Base-by-base conservation (phyloP, 2,329 filamentous ascomycete genomes). In the Neonectria magnoliae region DNA sequence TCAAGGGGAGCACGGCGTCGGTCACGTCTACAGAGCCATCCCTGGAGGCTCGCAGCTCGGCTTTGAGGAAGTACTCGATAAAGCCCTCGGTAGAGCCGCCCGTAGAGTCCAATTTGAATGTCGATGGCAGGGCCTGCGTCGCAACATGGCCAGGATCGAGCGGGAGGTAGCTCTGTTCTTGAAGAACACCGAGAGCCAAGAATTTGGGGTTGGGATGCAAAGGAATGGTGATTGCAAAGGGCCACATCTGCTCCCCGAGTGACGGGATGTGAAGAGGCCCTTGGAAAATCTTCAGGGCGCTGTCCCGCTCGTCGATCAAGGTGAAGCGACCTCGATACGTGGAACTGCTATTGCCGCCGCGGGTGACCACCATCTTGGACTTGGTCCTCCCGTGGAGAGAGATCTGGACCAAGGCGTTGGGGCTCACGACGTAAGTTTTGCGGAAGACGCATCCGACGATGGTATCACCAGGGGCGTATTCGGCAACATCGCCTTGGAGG, bases 31-130 rank as follows among this genome's bases (percentile, higher is more conserved):
- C 47, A 3, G 11, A 22, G 1, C 31, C 52, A 2, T 55, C 27
- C 0, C 36, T 55, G 1, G 57, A 64, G 44, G 65, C 68, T 5
- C n/a, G 55, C 2, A 81, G 44, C 2, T 66, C 63, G 0, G 78
- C 78, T 33, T 77, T 60, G 2, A 82, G 62, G 16, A 70, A 74
- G 48, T 81, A 82, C 50, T 82, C 77, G 7, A 72, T 41, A 1
- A 64, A 71, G 0, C 50, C 68, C 0, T 62, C 57, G 4, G 22
- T 50, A 0, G 22, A 51, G 44, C 10, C 47, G 44, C 10, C 47
- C 27, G 0, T 11, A 3, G 9, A 16, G 4, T 3, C 29, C 8
- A 65, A 27, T 3, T 10, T 22, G 11, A 64, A 72, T 0, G 59
- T 60, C 0, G 68, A 57, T 0, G 70, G 70, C 0, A 71, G 31